A percentile compares a stretch with the other conserved stretches of the same genome.
These are phyloP conservation scores for Sugiyamaella marilandica DNA, from an alignment of 805 yeast species.

Conservation along the genomic window DNA sequence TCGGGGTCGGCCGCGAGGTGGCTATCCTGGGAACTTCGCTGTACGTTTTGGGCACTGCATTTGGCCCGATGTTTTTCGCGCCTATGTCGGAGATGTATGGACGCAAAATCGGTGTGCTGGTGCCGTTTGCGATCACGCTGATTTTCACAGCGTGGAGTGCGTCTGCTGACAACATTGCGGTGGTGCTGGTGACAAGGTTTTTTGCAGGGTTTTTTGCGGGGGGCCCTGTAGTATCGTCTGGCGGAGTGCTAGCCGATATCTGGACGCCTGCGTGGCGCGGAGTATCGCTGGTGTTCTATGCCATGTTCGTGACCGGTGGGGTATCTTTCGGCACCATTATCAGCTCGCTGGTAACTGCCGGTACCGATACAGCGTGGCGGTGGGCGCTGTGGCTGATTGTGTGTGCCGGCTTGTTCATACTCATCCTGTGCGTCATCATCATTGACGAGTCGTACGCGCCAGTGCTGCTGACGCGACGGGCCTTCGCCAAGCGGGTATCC, in stretches of 20 bases:
- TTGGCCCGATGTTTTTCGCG: conserved; percentile 65
- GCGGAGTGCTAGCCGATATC: conserved; percentile 57
- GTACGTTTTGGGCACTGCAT: conserved; percentile 61
- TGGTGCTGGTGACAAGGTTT: conserved; percentile 51
- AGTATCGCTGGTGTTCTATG: conserved; percentile 46
- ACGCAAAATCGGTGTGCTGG: conserved; percentile 46
- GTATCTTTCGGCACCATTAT: conserved; percentile 45
- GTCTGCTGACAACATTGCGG: conserved; percentile 45
- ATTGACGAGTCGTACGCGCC: conserved; percentile 37
- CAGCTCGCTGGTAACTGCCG: conserved; percentile 43
- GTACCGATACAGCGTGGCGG: conserved; percentile 47
- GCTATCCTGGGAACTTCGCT: conserved; percentile 53
- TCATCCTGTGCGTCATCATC: conserved; percentile 36
- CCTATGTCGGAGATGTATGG: conserved; percentile 50
- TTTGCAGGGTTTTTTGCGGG: conserved; percentile 58
- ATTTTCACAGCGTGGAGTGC: conserved; percentile 49
- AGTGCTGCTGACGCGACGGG: conserved; percentile 57
- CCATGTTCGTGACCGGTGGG: conserved; percentile 43
- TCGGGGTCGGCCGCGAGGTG: conserved; percentile 43
- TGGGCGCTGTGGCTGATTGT: conserved; percentile 53
- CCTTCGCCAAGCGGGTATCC: conserved; percentile 61
- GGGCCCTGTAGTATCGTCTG: conserved; percentile 55
- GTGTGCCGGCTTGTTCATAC: conserved; percentile 35
- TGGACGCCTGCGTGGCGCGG: conserved; percentile 50
- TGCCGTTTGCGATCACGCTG: conserved; percentile 39